Conservation (phyloP, 164 flowering plant genomes). For the Annona cherimola region DNA sequence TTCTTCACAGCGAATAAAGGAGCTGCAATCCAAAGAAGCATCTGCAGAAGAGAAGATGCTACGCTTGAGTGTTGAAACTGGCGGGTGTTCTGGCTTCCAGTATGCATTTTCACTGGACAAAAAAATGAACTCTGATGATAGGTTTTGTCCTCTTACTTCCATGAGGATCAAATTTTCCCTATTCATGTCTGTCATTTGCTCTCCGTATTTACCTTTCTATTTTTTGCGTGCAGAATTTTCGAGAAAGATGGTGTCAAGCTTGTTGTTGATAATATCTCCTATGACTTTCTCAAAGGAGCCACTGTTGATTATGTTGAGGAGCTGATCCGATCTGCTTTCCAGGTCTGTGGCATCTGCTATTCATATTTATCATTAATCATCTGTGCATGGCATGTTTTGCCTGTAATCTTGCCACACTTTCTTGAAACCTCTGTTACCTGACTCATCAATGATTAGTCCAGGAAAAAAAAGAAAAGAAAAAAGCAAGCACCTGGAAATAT, state of each 20-base stretch:
- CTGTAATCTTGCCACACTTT: no score
- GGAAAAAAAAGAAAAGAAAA: no score
- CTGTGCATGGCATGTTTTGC: background rate
- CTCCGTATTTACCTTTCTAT: conserved; percentile 4
- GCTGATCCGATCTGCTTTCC: conserved; percentile 60
- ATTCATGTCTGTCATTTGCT: background rate
- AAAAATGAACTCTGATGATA: conserved; percentile 68
- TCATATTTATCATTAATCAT: background rate
- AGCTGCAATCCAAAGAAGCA: conserved; percentile 60
- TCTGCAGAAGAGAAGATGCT: conserved; percentile 49
- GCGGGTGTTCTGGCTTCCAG: conserved; percentile 98
- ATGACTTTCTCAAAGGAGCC: conserved; percentile 91
- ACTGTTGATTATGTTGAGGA: conserved; percentile 96
- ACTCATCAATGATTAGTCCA: no score
- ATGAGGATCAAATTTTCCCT: background rate
- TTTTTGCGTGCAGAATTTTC: conserved; percentile 49
- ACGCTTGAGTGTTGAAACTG: conserved; percentile 86
- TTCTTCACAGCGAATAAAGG: conserved; percentile 73
- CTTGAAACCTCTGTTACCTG: no score
- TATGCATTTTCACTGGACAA: conserved; percentile 72
- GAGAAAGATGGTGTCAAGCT: conserved; percentile 86
- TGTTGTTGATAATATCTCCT: conserved; percentile 82
- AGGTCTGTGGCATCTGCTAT: conserved; percentile 24
- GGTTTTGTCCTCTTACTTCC: conserved; percentile 30
- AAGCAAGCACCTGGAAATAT: no score